Evolutionary conservation across 2,329 filamentous ascomycete species (phyloP).

Genomic region (Aspergillus ruber): DNA sequence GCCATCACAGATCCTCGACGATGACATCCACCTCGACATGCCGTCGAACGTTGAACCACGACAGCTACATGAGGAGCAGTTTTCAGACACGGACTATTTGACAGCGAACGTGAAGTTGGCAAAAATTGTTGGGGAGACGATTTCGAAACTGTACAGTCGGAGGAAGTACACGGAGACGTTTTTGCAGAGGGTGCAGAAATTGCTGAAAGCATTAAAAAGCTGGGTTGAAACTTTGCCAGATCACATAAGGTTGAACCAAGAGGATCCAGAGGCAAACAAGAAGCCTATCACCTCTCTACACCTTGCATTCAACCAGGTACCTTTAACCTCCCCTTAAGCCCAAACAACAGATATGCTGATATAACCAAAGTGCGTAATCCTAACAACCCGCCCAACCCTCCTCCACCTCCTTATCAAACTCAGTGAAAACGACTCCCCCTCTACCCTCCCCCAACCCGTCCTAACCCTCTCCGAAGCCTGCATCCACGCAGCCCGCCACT

Average conservation of each 20-base stretch:
- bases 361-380: conserved; percentile 26
- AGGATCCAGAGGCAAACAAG: conserved; percentile 26
- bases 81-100: conserved; percentile 31
- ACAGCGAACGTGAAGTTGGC: conserved; percentile 33
- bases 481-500: conserved; percentile 32
- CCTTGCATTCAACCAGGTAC: conserved; percentile 31
- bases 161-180: conserved; percentile 33
- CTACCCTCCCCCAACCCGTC: conserved; percentile 31
- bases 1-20: conserved; percentile 44
- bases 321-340: background rate
- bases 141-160: conserved; percentile 29
- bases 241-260: conserved; percentile 26
- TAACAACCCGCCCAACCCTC: conserved; percentile 34
- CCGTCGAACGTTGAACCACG: conserved; percentile 27
- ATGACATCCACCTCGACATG: conserved; percentile 40
- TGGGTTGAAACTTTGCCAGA: conserved; percentile 34
- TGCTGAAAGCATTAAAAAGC: conserved; percentile 32
- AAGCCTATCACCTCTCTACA: conserved; percentile 30
- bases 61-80: conserved; percentile 29
- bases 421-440: conserved; percentile 14
- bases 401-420: conserved; percentile 33
- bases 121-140: conserved; percentile 31
- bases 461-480: conserved; percentile 33
- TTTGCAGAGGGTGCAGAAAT: conserved; percentile 35
- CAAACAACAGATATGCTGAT: no score